Conservation (phyloP, 169 alveolate genomes). For the Babesia bigemina region DNA sequence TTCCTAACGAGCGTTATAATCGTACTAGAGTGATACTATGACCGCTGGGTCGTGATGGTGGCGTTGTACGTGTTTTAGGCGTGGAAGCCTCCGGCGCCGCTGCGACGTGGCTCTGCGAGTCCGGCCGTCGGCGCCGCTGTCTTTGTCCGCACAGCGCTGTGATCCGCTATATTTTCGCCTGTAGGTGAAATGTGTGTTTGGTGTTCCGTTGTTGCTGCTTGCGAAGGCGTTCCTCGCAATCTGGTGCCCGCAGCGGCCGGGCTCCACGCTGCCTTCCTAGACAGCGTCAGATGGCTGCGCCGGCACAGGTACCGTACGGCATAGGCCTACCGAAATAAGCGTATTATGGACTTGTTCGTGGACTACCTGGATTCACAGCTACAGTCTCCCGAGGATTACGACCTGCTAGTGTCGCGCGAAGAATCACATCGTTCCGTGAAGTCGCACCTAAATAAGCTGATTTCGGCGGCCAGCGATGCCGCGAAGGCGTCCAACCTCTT, state of each 20-base stretch:
- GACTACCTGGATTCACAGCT: conserved; percentile 44
- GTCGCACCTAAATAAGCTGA: conserved; percentile 37
- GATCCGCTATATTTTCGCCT: not conserved
- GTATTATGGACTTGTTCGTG: conserved; percentile 61
- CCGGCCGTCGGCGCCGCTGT: not conserved
- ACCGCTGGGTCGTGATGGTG: too few species aligned
- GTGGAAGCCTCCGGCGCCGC: not conserved
- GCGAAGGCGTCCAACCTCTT: conserved; percentile 13
- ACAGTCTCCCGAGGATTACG: conserved; percentile 47
- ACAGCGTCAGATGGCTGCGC: too few species aligned
- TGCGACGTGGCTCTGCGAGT: not conserved
- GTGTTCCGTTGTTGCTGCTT: too few species aligned
- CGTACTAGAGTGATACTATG: not conserved
- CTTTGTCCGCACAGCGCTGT: not conserved
- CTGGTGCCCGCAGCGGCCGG: not conserved
- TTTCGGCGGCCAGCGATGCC: conserved; percentile 21
- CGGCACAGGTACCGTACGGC: too few species aligned
- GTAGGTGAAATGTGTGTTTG: too few species aligned
- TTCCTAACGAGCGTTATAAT: conserved; percentile 19
- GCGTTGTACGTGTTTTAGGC: not conserved
- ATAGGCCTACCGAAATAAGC: not conserved
- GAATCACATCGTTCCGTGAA: conserved; percentile 3
- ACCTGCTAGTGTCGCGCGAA: not conserved
- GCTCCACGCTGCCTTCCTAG: too few species aligned
- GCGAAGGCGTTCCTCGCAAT: too few species aligned